Conservation (phyloP, 768 basidiomycete genomes). For the Leccinellum albellum region DNA sequence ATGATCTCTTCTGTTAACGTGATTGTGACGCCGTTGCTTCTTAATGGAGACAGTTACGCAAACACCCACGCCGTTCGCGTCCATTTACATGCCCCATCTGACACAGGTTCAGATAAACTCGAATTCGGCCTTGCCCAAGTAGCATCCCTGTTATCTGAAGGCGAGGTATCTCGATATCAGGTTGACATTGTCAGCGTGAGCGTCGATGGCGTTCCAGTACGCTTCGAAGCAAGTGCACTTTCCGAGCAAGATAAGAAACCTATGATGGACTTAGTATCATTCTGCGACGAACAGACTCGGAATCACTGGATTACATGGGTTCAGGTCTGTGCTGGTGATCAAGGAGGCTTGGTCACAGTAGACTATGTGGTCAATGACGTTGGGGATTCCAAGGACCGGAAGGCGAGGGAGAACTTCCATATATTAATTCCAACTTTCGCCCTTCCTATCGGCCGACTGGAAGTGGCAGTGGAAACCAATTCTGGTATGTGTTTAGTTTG, state of each 20-base stretch:
- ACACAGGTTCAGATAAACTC: slow-evolving; percentile 65
- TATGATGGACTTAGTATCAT: slow-evolving; percentile 35
- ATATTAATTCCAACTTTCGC: slow-evolving; percentile 69
- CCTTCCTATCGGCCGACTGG: slow-evolving; percentile 62
- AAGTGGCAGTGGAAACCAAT: slow-evolving; percentile 53
- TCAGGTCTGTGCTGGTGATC: slow-evolving; percentile 51
- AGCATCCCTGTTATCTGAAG: slow-evolving; percentile 14
- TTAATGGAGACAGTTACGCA: slow-evolving; percentile 25
- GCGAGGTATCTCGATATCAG: slow-evolving; percentile 34
- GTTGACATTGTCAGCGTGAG: slow-evolving; percentile 53
- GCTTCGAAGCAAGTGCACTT: slow-evolving; percentile 49
- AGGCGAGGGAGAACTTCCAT: slow-evolving; percentile 37
- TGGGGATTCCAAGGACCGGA: slow-evolving; percentile 17
- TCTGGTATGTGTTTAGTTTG: slow-evolving; percentile 42
- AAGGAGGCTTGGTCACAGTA: slow-evolving; percentile 49
- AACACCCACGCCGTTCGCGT: slow-evolving; percentile 59
- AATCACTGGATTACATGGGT: slow-evolving; percentile 67
- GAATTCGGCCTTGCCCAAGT: slow-evolving; percentile 67
- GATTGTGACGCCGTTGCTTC: slow-evolving; percentile 49
- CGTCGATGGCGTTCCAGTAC: slow-evolving; percentile 62
- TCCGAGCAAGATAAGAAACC: slow-evolving; percentile 34
- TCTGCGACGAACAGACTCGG: slow-evolving; percentile 51
- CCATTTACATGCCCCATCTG: slow-evolving; percentile 50
- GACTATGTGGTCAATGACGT: slow-evolving; percentile 59
- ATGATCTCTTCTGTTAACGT: slow-evolving; percentile 59